Base-by-base conservation (phyloP, 148 eudicot species). In the Oxyria digyna region DNA sequence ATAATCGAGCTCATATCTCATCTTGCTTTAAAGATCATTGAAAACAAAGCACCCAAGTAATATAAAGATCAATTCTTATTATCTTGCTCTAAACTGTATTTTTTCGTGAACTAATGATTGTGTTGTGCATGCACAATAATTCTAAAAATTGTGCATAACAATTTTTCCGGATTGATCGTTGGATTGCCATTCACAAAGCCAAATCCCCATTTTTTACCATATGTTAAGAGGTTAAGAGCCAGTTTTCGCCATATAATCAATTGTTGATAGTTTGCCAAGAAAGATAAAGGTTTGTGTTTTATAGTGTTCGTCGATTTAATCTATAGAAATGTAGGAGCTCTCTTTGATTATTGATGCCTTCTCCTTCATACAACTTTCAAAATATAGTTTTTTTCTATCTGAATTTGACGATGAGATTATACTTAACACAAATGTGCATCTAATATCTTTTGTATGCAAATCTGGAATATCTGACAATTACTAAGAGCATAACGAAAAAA, bases 131-230 rank as follows among this genome's bases (percentile, higher is more conserved):
- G 96, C 48, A 93, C 98, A 13, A 79, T 94, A 17, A 69, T 94
- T 50, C 81, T 79, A 77, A 82, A 97, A 82, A 82, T 83, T 27
- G 45, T 82, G 45, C 98, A 94, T 81, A 94, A 94, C 77, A 94
- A 90, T 71, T 83, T 94, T 74, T 71, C 98, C 17, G 98, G 98
- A 23, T 74, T 93, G 72, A 86, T 93, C 77, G 89, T 73, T 66
- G 98, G 98, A 2, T 74, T 87, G 74, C 81, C 98, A 11, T 94
- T 90, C 79, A 94, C 98, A 2, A 94, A 90, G 76, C 86, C 75
- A 14, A 94, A 94, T 75, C 92, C 97, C 71, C 96, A 94, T 6
- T 94, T 94, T 69, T 85, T 86, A 77, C 74, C 79, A 74, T 85
- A 91, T 33, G 86, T 90, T 17, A 94, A n/a, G n/a, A n/a, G n/a